A percentile compares a stretch with the other conserved stretches of the same genome.
These are phyloP conservation scores for Hypholoma sublateritium DNA, from an alignment of 768 basidiomycete genomes.

Conservation along the genomic window DNA sequence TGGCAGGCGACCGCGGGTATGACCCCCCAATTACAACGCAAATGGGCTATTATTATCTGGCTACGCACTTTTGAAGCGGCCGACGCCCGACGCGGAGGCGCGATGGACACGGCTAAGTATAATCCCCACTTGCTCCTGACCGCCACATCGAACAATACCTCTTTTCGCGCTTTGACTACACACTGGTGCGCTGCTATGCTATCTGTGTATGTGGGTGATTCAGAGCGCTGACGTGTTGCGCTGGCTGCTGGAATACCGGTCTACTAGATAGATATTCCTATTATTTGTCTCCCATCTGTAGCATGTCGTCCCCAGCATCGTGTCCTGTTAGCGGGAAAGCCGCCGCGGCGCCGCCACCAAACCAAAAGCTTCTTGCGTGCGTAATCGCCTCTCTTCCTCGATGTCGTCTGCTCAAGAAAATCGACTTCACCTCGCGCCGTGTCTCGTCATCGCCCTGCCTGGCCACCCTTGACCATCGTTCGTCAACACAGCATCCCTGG, in stretches of 20 bases:
- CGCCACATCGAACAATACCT: background rate
- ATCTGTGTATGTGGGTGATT: no score
- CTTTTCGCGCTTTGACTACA: background rate
- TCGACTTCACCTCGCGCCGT: background rate
- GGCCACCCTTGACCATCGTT: background rate
- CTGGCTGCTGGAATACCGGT: no score
- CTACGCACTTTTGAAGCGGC: no score
- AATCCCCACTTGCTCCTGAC: background rate
- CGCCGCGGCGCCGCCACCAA: background rate
- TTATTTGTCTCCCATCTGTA: background rate
- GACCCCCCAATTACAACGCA: no score
- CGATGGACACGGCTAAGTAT: background rate
- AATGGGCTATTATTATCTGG: no score
- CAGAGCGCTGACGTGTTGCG: no score
- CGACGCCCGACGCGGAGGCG: background rate
- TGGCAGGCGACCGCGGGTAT: no score
- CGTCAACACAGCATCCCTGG: conserved; percentile 45
- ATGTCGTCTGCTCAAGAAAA: no score
- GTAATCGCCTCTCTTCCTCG: background rate
- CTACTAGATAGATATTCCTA: no score
- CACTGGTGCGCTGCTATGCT: no score
- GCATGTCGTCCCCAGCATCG: background rate
- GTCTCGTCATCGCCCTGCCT: background rate
- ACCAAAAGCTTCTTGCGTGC: conserved; percentile 7
- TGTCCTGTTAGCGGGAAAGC: background rate